Evolutionary conservation across 1,284 basidiomycete species (phyloP).

Genomic region (Veloboletus limbatus): DNA sequence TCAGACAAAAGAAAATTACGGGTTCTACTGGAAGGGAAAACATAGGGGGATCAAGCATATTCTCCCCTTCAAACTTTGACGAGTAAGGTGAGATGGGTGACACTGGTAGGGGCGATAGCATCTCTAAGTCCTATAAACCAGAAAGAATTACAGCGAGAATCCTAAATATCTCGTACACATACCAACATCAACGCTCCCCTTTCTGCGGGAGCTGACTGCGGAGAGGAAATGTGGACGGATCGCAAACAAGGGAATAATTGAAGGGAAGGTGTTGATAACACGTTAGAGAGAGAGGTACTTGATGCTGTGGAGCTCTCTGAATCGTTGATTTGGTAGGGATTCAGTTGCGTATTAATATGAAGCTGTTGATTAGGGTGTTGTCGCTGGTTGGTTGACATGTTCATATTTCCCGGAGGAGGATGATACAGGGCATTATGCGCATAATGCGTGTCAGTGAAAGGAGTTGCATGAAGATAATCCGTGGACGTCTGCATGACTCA

Average conservation of each 20-base stretch:
- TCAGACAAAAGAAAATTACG: slow-evolving; percentile 12
- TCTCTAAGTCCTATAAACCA: slow-evolving; percentile 12
- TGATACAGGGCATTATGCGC: not conserved
- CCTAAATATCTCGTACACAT: not conserved
- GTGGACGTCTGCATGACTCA: slow-evolving; percentile 12
- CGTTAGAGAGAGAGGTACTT: slow-evolving; percentile 9
- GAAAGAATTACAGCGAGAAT: not conserved
- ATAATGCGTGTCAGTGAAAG: not conserved
- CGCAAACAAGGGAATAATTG: not conserved
- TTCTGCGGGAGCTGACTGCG: slow-evolving; percentile 14
- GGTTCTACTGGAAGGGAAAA: slow-evolving; percentile 3
- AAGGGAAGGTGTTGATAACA: slow-evolving; percentile 15
- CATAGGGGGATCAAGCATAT: not conserved
- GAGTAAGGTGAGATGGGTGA: slow-evolving; percentile 17
- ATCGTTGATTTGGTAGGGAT: slow-evolving; percentile 4
- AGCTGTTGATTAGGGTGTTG: slow-evolving; percentile 15
- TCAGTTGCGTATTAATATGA: slow-evolving; percentile 19
- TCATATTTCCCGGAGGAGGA: not conserved
- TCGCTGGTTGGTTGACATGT: slow-evolving; percentile 3
- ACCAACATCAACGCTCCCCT: slow-evolving; percentile 8
- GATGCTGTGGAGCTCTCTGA: slow-evolving; percentile 23
- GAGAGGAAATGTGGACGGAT: slow-evolving; percentile 10
- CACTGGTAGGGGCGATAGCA: slow-evolving; percentile 1
- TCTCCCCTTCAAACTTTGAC: slow-evolving; percentile 2
- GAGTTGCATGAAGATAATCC: not conserved